A percentile compares a stretch with the other conserved stretches of the same genome.
These are phyloP conservation scores for Lactarius hengduanensis DNA, from an alignment of 768 basidiomycete genomes.

Conservation along the genomic window DNA sequence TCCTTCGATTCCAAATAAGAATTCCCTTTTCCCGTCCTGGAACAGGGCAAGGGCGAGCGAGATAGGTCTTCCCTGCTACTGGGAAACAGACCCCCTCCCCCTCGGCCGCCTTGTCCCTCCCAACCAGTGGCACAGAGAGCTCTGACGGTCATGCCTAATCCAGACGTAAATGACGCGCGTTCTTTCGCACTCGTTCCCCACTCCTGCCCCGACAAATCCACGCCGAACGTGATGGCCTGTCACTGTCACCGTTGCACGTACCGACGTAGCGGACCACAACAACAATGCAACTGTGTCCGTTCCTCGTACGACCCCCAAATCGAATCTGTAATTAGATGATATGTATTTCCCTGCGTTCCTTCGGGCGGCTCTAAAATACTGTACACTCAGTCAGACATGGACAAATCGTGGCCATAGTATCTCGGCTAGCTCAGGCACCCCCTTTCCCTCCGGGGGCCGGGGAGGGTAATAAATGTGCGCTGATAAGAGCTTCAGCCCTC, in stretches of 20 bases:
- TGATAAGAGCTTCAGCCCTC: background rate
- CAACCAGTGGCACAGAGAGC: conserved; percentile 1
- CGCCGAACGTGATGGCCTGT: background rate
- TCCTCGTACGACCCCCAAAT: background rate
- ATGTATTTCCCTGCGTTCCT: background rate
- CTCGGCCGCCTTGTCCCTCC: background rate
- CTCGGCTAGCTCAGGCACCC: background rate
- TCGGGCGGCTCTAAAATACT: background rate
- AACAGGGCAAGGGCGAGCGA: background rate
- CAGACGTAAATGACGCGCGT: background rate
- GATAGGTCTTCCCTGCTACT: background rate
- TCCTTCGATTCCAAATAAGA: background rate
- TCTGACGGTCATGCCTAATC: background rate
- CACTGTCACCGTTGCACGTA: background rate
- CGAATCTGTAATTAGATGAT: background rate
- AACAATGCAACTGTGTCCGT: background rate
- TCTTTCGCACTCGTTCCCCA: background rate
- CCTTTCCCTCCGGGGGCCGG: background rate
- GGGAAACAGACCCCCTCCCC: background rate
- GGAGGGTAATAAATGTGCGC: background rate
- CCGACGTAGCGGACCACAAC: background rate
- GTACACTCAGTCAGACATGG: background rate
- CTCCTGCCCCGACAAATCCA: background rate
- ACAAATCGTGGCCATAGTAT: background rate
- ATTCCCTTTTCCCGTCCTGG: background rate